A percentile compares a stretch with the other conserved stretches of the same genome.
These are phyloP conservation scores for Monilinia laxa DNA, from an alignment of 2,329 filamentous ascomycete genomes.

Conservation along the genomic window DNA sequence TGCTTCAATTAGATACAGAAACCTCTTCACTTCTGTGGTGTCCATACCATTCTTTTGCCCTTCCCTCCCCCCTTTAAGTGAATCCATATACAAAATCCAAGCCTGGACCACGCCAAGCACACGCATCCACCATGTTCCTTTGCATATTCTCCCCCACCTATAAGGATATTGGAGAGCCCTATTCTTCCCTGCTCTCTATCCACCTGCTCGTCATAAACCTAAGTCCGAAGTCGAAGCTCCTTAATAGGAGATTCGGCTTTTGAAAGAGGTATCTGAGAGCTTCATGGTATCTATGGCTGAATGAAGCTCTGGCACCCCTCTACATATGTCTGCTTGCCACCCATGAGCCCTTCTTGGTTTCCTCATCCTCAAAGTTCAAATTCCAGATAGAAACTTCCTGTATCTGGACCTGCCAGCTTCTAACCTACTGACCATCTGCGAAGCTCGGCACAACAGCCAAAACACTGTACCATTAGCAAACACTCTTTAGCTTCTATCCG, in stretches of 20 bases:
- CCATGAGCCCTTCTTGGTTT: background rate
- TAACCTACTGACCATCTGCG: background rate
- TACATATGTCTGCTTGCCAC: background rate
- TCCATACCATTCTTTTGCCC: too few species aligned
- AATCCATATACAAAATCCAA: background rate
- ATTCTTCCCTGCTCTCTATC: background rate
- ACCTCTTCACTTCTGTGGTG: background rate
- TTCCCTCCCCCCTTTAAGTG: background rate
- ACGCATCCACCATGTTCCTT: accelerated
- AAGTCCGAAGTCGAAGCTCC: too few species aligned
- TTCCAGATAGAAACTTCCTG: accelerated
- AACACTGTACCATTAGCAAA: background rate
- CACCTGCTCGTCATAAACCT: too few species aligned
- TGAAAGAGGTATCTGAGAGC: background rate
- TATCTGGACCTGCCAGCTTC: accelerated
- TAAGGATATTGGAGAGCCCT: background rate
- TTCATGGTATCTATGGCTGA: background rate
- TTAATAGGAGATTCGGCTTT: accelerated
- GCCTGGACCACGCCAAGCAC: background rate
- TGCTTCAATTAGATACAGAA: background rate
- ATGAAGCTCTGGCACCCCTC: background rate
- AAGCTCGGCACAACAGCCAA: background rate
- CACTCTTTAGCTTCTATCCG: background rate
- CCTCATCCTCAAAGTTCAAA: background rate
- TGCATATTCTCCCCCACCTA: accelerated